A percentile compares a stretch with the other conserved stretches of the same genome.
phyloP scores from a whole-genome alignment of 75 land plant species.

The Cupressus sempervirens region DNA sequence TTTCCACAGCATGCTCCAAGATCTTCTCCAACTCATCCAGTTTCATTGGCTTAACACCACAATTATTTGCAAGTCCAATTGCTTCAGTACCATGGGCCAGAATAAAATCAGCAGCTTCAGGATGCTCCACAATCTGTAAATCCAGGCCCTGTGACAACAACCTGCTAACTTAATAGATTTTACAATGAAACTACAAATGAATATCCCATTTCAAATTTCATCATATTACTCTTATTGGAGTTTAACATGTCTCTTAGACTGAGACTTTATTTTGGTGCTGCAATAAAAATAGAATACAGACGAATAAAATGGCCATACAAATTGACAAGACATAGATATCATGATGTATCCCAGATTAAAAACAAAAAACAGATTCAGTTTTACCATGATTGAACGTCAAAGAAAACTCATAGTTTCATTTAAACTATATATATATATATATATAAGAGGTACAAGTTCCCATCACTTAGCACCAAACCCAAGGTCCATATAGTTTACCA shows the following conservation, averaged over 20 bases:
- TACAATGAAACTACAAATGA: not conserved
- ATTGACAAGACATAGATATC: not conserved
- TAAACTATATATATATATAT: not conserved
- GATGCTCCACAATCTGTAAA: constrained; percentile 58
- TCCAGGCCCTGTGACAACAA: constrained; percentile 54
- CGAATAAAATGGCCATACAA: not conserved
- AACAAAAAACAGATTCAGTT: not conserved
- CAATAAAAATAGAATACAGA: not conserved
- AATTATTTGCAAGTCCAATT: constrained; percentile 48
- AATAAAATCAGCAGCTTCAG: constrained; percentile 72
- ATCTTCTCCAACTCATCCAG: constrained; percentile 62
- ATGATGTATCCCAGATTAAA: not conserved
- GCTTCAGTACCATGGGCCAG: constrained; percentile 91
- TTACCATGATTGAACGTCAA: not conserved
- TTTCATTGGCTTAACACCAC: constrained; percentile 24
- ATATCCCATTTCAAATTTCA: not conserved
- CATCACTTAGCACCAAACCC: not conserved
- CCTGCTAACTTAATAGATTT: not conserved
- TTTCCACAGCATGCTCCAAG: constrained; percentile 48
- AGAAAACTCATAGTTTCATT: not conserved
- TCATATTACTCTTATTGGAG: not conserved
- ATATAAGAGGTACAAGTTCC: not conserved
- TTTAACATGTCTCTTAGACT: not conserved
- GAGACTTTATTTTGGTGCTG: not conserved
- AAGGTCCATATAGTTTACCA: not conserved